phyloP scores from a whole-genome alignment of 768 basidiomycete genomes.

The Coprinopsis cinerea region DNA sequence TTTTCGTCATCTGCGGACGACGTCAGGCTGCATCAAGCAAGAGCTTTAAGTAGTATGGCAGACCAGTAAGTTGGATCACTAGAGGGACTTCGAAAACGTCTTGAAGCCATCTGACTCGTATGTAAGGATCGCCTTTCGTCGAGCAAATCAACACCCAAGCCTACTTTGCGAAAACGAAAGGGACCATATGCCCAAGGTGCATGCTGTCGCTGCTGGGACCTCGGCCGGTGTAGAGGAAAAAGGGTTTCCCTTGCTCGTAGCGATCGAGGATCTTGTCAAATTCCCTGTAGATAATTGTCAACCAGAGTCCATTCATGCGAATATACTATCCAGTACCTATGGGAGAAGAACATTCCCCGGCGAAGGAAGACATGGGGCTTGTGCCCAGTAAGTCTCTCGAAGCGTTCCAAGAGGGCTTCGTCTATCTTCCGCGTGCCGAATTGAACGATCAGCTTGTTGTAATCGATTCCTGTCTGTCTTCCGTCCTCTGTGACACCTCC shows the following conservation, averaged over 20 bases:
- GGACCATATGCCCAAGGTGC: conserved; percentile 97
- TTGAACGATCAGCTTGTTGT: conserved; percentile 89
- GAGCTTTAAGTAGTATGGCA: conserved; percentile 10
- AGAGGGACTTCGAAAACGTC: conserved; percentile 92
- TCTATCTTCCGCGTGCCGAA: conserved; percentile 90
- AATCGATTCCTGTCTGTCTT: conserved; percentile 90
- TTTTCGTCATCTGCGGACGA: conserved; percentile 83
- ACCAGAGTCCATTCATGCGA: neutral
- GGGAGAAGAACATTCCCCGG: conserved; percentile 95
- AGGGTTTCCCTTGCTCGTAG: conserved; percentile 95
- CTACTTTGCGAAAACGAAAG: conserved; percentile 95
- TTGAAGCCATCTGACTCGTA: conserved; percentile 77
- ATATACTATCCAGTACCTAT: conserved; percentile 54
- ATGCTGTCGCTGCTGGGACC: conserved; percentile 96
- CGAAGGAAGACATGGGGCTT: conserved; percentile 85
- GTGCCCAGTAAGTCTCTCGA: conserved; percentile 85
- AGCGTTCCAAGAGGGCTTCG: conserved; percentile 71
- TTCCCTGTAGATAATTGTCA: conserved; percentile 49
- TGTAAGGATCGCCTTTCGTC: conserved; percentile 2
- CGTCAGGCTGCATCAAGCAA: neutral
- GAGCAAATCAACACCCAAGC: conserved; percentile 18
- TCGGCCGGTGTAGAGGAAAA: conserved; percentile 96
- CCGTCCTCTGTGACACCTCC: conserved; percentile 86
- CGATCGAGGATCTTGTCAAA: conserved; percentile 91
- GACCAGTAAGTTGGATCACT: conserved; percentile 93